Evolutionary conservation across 306 rosid genomes (phyloP).

Genomic region (Trifolium subterraneum): DNA sequence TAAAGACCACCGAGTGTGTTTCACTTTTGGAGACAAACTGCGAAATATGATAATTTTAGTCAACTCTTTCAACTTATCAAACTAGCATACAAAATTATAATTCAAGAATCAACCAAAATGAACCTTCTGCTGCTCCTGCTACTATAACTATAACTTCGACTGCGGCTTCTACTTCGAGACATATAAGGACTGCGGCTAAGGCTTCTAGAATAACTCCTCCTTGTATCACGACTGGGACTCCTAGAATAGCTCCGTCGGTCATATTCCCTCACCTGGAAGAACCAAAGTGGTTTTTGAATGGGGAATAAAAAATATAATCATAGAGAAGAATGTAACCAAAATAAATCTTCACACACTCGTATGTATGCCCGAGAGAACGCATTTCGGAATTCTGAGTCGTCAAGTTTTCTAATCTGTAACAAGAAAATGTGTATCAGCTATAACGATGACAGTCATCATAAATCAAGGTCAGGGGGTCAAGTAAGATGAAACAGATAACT

Average conservation of each 20-base stretch:
- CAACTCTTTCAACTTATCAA: conserved; percentile 13
- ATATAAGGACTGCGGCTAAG: conserved; percentile 47
- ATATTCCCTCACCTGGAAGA: conserved; percentile 78
- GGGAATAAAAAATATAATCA: not conserved
- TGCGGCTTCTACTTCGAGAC: conserved; percentile 53
- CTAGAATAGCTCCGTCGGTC: conserved; percentile 60
- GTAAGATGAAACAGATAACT: not conserved
- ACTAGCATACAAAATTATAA: conserved; percentile 7
- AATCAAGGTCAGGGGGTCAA: conserved; percentile 2
- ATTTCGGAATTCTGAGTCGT: conserved; percentile 81
- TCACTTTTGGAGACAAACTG: conserved; percentile 63
- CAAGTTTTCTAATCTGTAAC: conserved; percentile 74
- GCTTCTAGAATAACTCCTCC: conserved; percentile 77
- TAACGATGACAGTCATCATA: not conserved
- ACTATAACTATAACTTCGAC: conserved; percentile 55
- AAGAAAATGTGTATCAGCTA: conserved; percentile 13
- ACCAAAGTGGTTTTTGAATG: conserved; percentile 15
- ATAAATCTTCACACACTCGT: conserved; percentile 50
- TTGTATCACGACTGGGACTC: conserved; percentile 68
- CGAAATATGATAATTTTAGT: conserved; percentile 37
- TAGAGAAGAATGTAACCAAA: conserved; percentile 31
- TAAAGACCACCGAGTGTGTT: conserved; percentile 43
- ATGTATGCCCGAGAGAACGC: conserved; percentile 78
- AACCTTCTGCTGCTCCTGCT: conserved; percentile 68
- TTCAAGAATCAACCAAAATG: conserved; percentile 18